phyloP scores from a whole-genome alignment of 208 protist genomes.

The Hexamita inflata region DNA sequence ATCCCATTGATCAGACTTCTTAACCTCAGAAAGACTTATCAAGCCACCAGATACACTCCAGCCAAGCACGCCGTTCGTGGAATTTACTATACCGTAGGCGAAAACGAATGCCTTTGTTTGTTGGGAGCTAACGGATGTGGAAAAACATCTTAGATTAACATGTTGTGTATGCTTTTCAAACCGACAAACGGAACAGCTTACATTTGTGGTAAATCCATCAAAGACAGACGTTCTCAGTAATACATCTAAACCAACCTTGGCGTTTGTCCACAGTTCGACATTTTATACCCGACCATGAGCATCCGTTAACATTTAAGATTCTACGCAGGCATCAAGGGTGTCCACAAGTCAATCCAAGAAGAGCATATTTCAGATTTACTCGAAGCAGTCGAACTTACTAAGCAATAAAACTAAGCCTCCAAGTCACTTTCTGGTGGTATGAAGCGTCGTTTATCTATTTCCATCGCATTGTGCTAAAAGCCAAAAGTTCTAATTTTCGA shows the following conservation, averaged over 20 bases:
- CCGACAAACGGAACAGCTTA: conserved; percentile 54
- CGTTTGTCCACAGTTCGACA: conserved; percentile 81
- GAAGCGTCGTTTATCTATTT: conserved; percentile 55
- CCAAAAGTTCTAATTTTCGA: conserved; percentile 56
- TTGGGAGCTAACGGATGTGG: conserved; percentile 56
- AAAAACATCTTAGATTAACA: conserved; percentile 50
- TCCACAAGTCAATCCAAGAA: conserved; percentile 28
- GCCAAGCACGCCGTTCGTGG: conserved; percentile 26
- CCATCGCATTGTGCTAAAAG: conserved; percentile 56
- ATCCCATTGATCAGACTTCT: background rate
- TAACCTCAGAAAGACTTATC: conserved; percentile 10
- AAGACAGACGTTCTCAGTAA: conserved; percentile 29
- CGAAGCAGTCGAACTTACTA: conserved; percentile 13
- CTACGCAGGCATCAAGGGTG: conserved; percentile 65
- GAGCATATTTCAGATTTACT: background rate
- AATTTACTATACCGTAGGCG: background rate
- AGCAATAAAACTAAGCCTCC: background rate
- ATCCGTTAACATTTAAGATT: conserved; percentile 69
- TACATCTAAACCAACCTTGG: conserved; percentile 51
- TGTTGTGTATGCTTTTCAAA: conserved; percentile 55
- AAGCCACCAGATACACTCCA: background rate
- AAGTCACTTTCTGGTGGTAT: conserved; percentile 51
- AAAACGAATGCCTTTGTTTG: conserved; percentile 47
- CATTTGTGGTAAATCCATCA: conserved; percentile 47
- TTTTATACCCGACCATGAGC: conserved; percentile 67